Conservation (phyloP, 2,329 filamentous ascomycete genomes). For the Ophiocordyceps robertsii region DNA sequence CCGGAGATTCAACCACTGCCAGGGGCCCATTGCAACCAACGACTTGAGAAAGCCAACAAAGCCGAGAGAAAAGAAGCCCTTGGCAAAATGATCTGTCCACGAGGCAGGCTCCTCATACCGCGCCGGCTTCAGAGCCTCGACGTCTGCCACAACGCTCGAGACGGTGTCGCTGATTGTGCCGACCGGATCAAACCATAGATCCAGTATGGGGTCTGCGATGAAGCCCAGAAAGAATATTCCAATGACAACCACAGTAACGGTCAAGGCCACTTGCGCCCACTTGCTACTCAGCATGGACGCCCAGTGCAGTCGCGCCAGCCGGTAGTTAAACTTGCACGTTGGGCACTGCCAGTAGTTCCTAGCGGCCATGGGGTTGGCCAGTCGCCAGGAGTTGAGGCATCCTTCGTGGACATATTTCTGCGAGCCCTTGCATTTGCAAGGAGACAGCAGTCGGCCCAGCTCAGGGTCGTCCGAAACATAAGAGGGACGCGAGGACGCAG, state of each 20-base stretch:
- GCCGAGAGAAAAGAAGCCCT: constrained; percentile 82
- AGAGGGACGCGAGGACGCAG: constrained; percentile 20
- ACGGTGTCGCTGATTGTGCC: constrained; percentile 44
- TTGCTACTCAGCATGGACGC: constrained; percentile 55
- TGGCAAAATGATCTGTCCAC: constrained; percentile 76
- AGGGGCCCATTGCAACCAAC: constrained; percentile 59
- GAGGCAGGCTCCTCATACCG: constrained; percentile 37
- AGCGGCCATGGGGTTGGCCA: constrained; percentile 48
- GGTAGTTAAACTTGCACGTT: constrained; percentile 76
- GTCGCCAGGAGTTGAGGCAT: constrained; percentile 74
- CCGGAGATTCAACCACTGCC: constrained; percentile 64
- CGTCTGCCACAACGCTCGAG: constrained; percentile 27
- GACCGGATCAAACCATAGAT: constrained; percentile 70
- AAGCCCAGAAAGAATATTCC: constrained; percentile 79
- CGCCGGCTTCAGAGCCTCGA: constrained; percentile 19
- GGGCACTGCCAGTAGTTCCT: constrained; percentile 79
- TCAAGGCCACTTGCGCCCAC: constrained; percentile 55
- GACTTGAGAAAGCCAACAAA: constrained; percentile 76
- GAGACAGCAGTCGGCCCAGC: constrained; percentile 67
- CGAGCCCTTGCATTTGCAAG: constrained; percentile 87
- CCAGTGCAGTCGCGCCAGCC: constrained; percentile 64
- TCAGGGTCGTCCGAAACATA: constrained; percentile 66
- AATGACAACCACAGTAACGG: constrained; percentile 54
- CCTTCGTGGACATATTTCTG: constrained; percentile 90
- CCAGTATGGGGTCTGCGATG: constrained; percentile 82